Percentiles rank a stretch among this genome's conserved stretches.
Evolutionary conservation across 495 filamentous ascomycete species (phyloP).

Genomic region (Diplogelasinospora grovesii): DNA sequence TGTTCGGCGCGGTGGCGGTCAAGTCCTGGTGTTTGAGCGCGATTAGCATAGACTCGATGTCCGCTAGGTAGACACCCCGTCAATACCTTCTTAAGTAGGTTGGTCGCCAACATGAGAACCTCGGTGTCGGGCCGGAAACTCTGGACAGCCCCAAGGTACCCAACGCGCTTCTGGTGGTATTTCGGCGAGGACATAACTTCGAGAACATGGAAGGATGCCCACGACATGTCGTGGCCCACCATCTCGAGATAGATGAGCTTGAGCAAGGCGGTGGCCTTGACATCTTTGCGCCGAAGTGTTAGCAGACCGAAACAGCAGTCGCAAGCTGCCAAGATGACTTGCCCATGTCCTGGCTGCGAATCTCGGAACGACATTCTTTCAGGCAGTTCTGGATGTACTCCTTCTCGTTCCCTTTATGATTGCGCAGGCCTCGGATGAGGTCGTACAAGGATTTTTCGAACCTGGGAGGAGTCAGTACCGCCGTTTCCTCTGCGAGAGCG

Average conservation of each 20-base stretch:
- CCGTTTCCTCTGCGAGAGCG: too few relatives aligned
- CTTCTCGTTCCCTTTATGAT: slow-evolving; percentile 87
- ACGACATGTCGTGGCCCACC: slow-evolving; percentile 99
- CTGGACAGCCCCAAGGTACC: slow-evolving; percentile 93
- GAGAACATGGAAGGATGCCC: slow-evolving; percentile 95
- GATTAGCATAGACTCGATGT: slow-evolving; percentile 8
- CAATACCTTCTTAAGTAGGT: slow-evolving; percentile 85
- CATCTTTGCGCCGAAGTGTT: slow-evolving; percentile 49
- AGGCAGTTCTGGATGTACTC: slow-evolving; percentile 87
- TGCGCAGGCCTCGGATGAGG: slow-evolving; percentile 91
- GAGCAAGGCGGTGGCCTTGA: slow-evolving; percentile 90
- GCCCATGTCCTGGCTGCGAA: slow-evolving; percentile 89
- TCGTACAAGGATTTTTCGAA: slow-evolving; percentile 99
- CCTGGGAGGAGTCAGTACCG: slow-evolving; percentile 46
- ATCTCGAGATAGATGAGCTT: slow-evolving; percentile 97
- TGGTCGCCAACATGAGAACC: slow-evolving; percentile 95
- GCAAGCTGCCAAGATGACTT: slow-evolving; percentile 17
- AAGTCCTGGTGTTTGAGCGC: slow-evolving; percentile 56
- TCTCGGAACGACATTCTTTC: slow-evolving; percentile 89
- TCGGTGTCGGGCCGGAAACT: slow-evolving; percentile 94
- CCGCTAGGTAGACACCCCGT: neutral
- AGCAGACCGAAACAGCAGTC: slow-evolving; percentile 8
- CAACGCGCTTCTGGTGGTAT: slow-evolving; percentile 89
- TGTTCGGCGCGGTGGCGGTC: slow-evolving; percentile 61
- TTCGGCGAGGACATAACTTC: slow-evolving; percentile 97